Percentiles rank a stretch among this genome's conserved stretches.
phyloP scores from a whole-genome alignment of 2,329 filamentous ascomycete species.

The Neospermospora avenae region DNA sequence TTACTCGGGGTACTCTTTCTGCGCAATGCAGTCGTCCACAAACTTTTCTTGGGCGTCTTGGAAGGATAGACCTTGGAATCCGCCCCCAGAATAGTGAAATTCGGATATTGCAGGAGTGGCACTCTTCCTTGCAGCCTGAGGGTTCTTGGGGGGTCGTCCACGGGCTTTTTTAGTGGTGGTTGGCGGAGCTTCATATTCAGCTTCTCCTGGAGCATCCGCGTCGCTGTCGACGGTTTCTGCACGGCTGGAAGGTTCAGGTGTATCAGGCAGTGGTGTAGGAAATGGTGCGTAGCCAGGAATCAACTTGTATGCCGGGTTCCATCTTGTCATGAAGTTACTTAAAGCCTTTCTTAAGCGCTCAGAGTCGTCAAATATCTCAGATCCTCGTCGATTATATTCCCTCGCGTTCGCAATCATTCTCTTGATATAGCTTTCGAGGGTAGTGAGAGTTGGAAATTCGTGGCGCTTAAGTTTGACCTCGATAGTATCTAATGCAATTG shows the following conservation, averaged over 20 bases:
- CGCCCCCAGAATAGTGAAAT: constrained; percentile 51
- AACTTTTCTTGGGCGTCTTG: constrained; percentile 87
- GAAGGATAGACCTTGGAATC: constrained; percentile 71
- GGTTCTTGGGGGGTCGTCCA: constrained; percentile 24
- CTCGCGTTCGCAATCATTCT: constrained; percentile 87
- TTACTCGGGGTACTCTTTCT: constrained; percentile 64
- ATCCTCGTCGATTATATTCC: constrained; percentile 72
- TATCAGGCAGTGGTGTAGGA: constrained; percentile 59
- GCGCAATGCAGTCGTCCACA: constrained; percentile 66
- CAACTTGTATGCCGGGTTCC: constrained; percentile 75
- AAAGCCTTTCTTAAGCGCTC: constrained; percentile 83
- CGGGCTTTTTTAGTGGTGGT: constrained; percentile 26
- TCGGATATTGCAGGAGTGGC: constrained; percentile 45
- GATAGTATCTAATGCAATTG: constrained; percentile 73
- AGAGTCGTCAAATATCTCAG: constrained; percentile 74
- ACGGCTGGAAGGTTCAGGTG: constrained; percentile 45
- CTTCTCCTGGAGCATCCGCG: constrained; percentile 31
- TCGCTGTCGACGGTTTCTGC: constrained; percentile 36
- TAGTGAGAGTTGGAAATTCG: constrained; percentile 67
- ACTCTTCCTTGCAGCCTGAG: constrained; percentile 36
- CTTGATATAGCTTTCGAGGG: constrained; percentile 81
- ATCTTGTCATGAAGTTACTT: constrained; percentile 82
- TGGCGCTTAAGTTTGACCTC: constrained; percentile 69
- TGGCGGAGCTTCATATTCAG: constrained; percentile 22
- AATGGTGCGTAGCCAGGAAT: constrained; percentile 65